Conservation (phyloP, 495 filamentous ascomycete species). For the Lophiostoma macrostomum region DNA sequence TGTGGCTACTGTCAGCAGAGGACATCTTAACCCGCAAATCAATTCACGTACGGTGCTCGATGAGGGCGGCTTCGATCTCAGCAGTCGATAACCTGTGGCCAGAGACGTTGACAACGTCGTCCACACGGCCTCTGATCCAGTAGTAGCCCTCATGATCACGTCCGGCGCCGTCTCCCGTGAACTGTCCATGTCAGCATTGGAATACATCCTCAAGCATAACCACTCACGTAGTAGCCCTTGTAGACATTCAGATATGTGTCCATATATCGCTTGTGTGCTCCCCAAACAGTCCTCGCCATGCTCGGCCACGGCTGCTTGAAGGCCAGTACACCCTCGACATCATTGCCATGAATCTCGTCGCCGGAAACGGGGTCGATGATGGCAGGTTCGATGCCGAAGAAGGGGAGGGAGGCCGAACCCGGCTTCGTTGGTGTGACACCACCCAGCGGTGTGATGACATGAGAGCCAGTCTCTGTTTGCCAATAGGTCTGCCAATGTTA, state of each 20-base stretch:
- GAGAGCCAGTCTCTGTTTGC: constrained; percentile 98
- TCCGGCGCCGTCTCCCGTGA: constrained; percentile 96
- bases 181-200: constrained; percentile 55
- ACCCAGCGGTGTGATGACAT: constrained; percentile 77
- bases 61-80: constrained; percentile 93
- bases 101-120: constrained; percentile 97
- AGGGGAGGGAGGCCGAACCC: constrained; percentile 73
- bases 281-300: constrained; percentile 98
- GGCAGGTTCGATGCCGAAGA: constrained; percentile 98
- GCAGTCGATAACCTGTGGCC: constrained; percentile 95
- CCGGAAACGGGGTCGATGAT: constrained; percentile 97
- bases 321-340: constrained; percentile 95
- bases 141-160: constrained; percentile 99
- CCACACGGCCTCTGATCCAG: constrained; percentile 98
- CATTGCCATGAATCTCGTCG: constrained; percentile 90
- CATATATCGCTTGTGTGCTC: constrained; percentile 97
- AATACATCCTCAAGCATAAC: not conserved
- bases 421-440: constrained; percentile 78
- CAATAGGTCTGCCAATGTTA: constrained; percentile 80
- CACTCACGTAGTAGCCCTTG: constrained; percentile 92
- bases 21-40: not conserved
- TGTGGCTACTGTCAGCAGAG: constrained; percentile 29
- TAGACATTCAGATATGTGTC: constrained; percentile 98
- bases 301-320: constrained; percentile 99
- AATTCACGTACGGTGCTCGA: constrained; percentile 71